These are phyloP conservation scores for Phytophthora tubulina DNA, from an alignment of 352 stramenopile species.

Conservation along the genomic window DNA sequence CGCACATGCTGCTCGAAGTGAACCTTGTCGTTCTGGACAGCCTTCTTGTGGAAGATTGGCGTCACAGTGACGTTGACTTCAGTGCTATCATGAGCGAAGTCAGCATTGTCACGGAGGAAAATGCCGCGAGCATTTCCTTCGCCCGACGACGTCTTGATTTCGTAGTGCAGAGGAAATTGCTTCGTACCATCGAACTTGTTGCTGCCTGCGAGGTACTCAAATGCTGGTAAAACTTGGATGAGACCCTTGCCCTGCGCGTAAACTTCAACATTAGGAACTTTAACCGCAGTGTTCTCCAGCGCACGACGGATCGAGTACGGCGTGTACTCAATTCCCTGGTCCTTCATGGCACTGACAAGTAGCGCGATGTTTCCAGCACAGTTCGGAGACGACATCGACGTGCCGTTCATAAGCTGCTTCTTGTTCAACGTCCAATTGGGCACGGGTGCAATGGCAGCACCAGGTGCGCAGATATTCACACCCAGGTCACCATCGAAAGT, in stretches of 20 bases:
- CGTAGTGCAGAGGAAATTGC: conserved; percentile 67
- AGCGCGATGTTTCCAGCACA: conserved; percentile 94
- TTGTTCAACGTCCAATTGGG: conserved; percentile 97
- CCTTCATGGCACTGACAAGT: conserved; percentile 92
- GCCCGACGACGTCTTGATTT: conserved; percentile 57
- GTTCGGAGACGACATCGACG: conserved; percentile 97
- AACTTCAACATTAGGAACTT: conserved; percentile 70
- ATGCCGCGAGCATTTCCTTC: conserved; percentile 71
- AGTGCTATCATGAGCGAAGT: conserved; percentile 80
- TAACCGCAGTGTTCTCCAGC: conserved; percentile 86
- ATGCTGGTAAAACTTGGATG: conserved; percentile 83
- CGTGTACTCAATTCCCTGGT: conserved; percentile 80
- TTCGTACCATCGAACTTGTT: conserved; percentile 75
- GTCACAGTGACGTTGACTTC: conserved; percentile 89
- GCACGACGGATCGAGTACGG: conserved; percentile 90
- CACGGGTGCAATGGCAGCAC: conserved; percentile 94
- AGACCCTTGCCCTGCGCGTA: conserved; percentile 85
- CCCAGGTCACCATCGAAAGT: conserved; percentile 93
- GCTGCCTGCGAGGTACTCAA: conserved; percentile 63
- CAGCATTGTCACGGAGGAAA: conserved; percentile 81
- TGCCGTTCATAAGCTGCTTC: conserved; percentile 97
- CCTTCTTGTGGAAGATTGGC: conserved; percentile 90
- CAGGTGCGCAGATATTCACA: conserved; percentile 94
- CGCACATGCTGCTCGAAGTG: conserved; percentile 91
- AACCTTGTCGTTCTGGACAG: conserved; percentile 82